Evolutionary conservation across 306 rosid species (phyloP).

Genomic region (Gynostemma pentaphyllum): DNA sequence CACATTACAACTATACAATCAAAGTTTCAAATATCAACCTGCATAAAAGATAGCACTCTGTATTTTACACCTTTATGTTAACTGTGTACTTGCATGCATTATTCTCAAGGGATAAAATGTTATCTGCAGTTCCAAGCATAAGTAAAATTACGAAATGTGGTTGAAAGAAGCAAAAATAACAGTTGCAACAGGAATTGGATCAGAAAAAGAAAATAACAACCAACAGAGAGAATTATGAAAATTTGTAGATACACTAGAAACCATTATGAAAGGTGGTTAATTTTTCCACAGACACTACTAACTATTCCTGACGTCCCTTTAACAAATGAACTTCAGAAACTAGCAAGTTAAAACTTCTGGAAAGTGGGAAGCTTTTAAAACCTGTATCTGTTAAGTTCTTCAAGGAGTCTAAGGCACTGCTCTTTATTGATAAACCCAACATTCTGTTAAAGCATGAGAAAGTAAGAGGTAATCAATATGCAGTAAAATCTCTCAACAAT

Average conservation of each 20-base stretch:
- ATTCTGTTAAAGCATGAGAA: conserved; percentile 33
- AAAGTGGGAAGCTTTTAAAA: conserved; percentile 18
- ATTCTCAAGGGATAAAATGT: background rate
- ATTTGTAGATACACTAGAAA: background rate
- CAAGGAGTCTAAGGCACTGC: conserved; percentile 70
- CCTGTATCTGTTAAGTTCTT: conserved; percentile 86
- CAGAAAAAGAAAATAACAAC: background rate
- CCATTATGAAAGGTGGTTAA: background rate
- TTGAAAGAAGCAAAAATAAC: background rate
- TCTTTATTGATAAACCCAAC: conserved; percentile 44
- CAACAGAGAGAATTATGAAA: background rate
- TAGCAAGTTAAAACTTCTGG: conserved; percentile 14
- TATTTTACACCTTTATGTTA: background rate
- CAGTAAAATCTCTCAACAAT: background rate
- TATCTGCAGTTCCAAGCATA: background rate
- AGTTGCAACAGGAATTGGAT: background rate
- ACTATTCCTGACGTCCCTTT: background rate
- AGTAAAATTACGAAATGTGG: background rate
- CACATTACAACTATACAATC: background rate
- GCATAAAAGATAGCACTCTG: background rate
- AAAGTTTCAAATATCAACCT: background rate
- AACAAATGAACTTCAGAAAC: conserved; percentile 3
- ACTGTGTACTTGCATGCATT: background rate
- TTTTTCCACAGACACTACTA: background rate
- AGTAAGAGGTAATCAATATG: conserved; percentile 2